phyloP scores from a whole-genome alignment of 768 basidiomycete genomes.

The Filobasidium floriforme region DNA sequence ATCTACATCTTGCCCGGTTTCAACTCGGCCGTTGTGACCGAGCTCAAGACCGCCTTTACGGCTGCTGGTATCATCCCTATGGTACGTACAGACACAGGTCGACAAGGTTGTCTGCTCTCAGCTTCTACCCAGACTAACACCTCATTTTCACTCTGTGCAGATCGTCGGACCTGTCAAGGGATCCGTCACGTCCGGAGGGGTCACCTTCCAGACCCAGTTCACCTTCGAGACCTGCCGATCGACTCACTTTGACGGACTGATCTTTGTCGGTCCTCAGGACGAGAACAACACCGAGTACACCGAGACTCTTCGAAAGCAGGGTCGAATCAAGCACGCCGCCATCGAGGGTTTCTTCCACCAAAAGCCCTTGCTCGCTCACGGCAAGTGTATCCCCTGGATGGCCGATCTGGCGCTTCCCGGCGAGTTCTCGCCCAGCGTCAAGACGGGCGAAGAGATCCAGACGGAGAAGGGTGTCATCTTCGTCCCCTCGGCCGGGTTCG shows the following conservation, averaged over 20 bases:
- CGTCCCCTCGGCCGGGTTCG: conserved; percentile 36
- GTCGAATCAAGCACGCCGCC: conserved; percentile 71
- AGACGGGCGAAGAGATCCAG: conserved; percentile 29
- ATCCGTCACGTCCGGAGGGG: conserved; percentile 48
- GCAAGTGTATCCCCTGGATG: conserved; percentile 48
- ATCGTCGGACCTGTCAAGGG: conserved; percentile 60
- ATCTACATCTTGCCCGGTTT: conserved; percentile 71
- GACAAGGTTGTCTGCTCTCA: too few species aligned
- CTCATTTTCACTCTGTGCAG: background rate
- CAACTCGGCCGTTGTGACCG: conserved; percentile 55
- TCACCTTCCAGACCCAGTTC: conserved; percentile 53
- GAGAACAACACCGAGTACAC: conserved; percentile 49
- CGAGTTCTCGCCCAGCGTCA: conserved; percentile 35
- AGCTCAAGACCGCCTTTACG: conserved; percentile 54
- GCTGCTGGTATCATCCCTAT: conserved; percentile 52
- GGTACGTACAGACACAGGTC: conserved; percentile 25
- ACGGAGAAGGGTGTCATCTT: conserved; percentile 47
- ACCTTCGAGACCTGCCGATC: conserved; percentile 63
- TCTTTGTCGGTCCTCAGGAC: conserved; percentile 61
- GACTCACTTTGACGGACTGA: conserved; percentile 73
- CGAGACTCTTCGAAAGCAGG: conserved; percentile 56
- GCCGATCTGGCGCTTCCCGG: conserved; percentile 46
- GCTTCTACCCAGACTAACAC: too few species aligned
- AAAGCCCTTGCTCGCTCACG: conserved; percentile 72
- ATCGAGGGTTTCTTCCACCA: conserved; percentile 80